A percentile compares a stretch with the other conserved stretches of the same genome.
phyloP scores from a whole-genome alignment of 2,329 filamentous ascomycete genomes.

The Diaporthe vexans region DNA sequence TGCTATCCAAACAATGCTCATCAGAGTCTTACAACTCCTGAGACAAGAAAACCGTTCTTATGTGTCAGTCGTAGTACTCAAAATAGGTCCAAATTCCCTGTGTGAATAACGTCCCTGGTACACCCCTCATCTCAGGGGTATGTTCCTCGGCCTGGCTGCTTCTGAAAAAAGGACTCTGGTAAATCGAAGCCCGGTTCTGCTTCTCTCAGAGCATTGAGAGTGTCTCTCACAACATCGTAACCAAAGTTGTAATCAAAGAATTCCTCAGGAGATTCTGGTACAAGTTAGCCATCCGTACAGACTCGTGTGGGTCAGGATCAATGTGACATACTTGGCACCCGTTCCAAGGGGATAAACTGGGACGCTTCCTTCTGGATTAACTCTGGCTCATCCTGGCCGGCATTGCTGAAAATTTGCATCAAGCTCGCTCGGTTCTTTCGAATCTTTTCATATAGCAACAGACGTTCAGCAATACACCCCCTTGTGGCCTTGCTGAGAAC shows the following conservation, averaged over 20 bases:
- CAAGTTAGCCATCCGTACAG: background rate
- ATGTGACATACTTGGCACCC: background rate
- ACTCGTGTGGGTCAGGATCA: background rate
- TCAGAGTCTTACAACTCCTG: background rate
- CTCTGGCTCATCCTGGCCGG: slow-evolving; percentile 50
- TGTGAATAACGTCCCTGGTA: background rate
- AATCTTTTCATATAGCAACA: slow-evolving; percentile 50
- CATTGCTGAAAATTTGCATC: slow-evolving; percentile 53
- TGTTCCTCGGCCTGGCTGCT: background rate
- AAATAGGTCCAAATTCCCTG: background rate
- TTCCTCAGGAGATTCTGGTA: background rate
- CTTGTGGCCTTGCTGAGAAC: slow-evolving; percentile 45
- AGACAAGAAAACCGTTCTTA: background rate
- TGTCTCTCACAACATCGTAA: background rate
- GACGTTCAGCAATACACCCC: slow-evolving; percentile 43
- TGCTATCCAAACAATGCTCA: background rate
- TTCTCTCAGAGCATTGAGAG: background rate
- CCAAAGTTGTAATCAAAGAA: slow-evolving; percentile 11
- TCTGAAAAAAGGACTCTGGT: background rate
- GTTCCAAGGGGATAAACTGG: background rate
- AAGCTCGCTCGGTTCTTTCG: slow-evolving; percentile 49
- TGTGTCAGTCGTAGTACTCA: background rate
- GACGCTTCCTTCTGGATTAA: slow-evolving; percentile 47
- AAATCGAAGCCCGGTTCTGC: background rate
- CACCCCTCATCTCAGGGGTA: background rate